phyloP scores from a whole-genome alignment of 2,329 filamentous ascomycete genomes.

The Ophiostoma populinum region DNA sequence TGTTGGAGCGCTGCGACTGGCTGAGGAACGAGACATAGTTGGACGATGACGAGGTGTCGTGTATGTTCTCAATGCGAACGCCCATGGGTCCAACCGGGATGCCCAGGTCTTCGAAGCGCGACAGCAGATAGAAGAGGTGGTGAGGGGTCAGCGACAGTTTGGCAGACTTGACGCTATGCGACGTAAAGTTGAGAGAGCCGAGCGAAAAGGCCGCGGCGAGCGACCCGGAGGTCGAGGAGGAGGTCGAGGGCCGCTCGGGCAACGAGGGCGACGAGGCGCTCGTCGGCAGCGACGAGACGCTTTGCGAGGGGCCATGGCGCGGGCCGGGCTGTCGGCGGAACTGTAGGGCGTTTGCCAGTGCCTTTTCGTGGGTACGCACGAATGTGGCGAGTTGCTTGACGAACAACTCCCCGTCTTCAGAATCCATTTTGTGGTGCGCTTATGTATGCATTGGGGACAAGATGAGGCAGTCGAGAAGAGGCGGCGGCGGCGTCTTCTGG shows the following conservation, averaged over 20 bases:
- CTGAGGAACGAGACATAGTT: slow-evolving; percentile 94
- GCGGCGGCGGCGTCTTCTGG: slow-evolving; percentile 7
- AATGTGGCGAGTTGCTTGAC: slow-evolving; percentile 94
- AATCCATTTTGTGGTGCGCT: slow-evolving; percentile 55
- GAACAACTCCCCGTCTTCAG: slow-evolving; percentile 79
- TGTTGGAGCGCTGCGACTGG: slow-evolving; percentile 64
- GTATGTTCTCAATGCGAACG: slow-evolving; percentile 82
- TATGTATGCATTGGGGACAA: slow-evolving; percentile 28
- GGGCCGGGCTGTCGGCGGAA: slow-evolving; percentile 54
- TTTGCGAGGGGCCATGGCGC: slow-evolving; percentile 53
- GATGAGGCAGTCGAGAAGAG: not conserved
- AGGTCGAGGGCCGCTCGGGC: slow-evolving; percentile 45
- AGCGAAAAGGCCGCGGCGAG: slow-evolving; percentile 77
- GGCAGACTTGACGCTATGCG: slow-evolving; percentile 69
- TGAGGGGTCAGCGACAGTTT: slow-evolving; percentile 89
- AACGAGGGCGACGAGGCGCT: slow-evolving; percentile 32
- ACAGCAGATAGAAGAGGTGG: slow-evolving; percentile 91
- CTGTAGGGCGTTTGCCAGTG: slow-evolving; percentile 86
- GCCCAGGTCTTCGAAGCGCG: slow-evolving; percentile 80
- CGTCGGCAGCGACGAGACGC: slow-evolving; percentile 37
- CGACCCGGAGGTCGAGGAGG: slow-evolving; percentile 52
- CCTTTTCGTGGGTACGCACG: slow-evolving; percentile 93
- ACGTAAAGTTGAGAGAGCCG: slow-evolving; percentile 69
- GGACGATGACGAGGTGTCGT: slow-evolving; percentile 67
- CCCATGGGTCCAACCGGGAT: slow-evolving; percentile 94